These are phyloP conservation scores for Metschnikowia chrysomelidarum DNA, from an alignment of 805 yeast genomes.

Conservation along the genomic window DNA sequence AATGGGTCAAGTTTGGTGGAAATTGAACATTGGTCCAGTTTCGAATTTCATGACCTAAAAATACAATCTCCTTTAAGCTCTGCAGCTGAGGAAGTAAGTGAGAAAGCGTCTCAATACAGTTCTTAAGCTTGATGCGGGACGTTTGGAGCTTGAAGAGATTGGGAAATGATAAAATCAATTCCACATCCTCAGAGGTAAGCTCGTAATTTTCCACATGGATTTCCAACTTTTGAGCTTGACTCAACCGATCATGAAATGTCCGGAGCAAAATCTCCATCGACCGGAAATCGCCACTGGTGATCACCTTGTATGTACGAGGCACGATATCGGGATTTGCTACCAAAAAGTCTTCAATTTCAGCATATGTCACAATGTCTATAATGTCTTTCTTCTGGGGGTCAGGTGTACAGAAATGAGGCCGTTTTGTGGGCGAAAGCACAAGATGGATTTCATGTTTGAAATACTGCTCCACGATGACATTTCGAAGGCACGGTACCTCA, in stretches of 20 bases:
- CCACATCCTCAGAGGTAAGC: constrained; percentile 20
- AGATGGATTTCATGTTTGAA: constrained; percentile 34
- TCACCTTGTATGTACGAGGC: constrained; percentile 27
- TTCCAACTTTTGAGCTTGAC: constrained; percentile 21
- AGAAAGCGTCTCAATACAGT: constrained; percentile 3
- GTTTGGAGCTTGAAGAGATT: constrained; percentile 33
- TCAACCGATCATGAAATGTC: constrained; percentile 20
- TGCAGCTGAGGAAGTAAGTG: constrained; percentile 11
- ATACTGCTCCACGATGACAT: constrained; percentile 24
- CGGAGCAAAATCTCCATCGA: constrained; percentile 26
- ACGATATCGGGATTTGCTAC: constrained; percentile 25
- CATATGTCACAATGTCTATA: constrained; percentile 23
- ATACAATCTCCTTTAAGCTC: constrained; percentile 25
- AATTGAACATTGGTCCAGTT: constrained; percentile 28
- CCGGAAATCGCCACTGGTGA: constrained; percentile 32
- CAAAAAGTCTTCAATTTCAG: constrained; percentile 34
- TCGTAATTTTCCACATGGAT: constrained; percentile 28
- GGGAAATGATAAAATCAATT: constrained; percentile 22
- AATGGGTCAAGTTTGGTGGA: constrained; percentile 26
- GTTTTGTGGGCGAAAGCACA: constrained; percentile 29
- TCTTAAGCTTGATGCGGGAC: constrained; percentile 22
- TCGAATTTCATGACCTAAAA: constrained; percentile 32
- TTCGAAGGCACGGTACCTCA: constrained; percentile 20
- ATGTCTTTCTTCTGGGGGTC: constrained; percentile 13
- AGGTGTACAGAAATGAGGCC: constrained; percentile 20